Percentiles rank a stretch among this genome's conserved stretches.
phyloP scores from a whole-genome alignment of 257 asterid genomes.

The Plectranthus barbatus region DNA sequence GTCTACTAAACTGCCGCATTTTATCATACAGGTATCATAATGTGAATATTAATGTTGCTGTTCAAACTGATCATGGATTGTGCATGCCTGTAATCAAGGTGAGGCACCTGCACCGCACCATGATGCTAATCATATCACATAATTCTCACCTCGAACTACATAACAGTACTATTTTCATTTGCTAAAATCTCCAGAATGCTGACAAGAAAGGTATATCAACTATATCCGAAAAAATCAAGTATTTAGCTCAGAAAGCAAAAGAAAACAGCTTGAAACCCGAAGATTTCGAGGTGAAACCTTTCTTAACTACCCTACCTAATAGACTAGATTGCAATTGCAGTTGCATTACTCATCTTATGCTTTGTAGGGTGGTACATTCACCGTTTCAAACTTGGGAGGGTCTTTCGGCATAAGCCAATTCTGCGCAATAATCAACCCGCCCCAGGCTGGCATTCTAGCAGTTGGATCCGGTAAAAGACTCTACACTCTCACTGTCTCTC shows the following conservation, averaged over 20 bases:
- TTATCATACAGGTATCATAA: slow-evolving; percentile 55
- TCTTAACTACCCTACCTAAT: not conserved
- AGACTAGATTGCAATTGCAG: not conserved
- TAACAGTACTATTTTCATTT: not conserved
- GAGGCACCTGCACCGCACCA: not conserved
- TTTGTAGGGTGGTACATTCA: slow-evolving; percentile 91
- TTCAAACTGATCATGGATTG: slow-evolving; percentile 88
- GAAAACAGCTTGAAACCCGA: slow-evolving; percentile 85
- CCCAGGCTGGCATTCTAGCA: slow-evolving; percentile 91
- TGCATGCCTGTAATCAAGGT: slow-evolving; percentile 86
- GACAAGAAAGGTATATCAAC: slow-evolving; percentile 87
- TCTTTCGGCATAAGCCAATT: slow-evolving; percentile 92
- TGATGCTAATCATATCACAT: not conserved
- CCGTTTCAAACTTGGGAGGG: slow-evolving; percentile 89
- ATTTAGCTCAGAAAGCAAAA: slow-evolving; percentile 74
- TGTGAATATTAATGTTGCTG: slow-evolving; percentile 87
- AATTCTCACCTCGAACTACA: not conserved
- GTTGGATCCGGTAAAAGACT: slow-evolving; percentile 79
- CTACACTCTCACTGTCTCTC: not conserved
- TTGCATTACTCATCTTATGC: not conserved
- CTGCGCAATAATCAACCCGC: slow-evolving; percentile 93
- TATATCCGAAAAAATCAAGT: slow-evolving; percentile 72
- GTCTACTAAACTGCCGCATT: slow-evolving; percentile 1
- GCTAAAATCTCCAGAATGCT: slow-evolving; percentile 60
- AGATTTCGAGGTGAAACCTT: slow-evolving; percentile 70